Base-by-base conservation (phyloP, 2,329 filamentous ascomycete genomes). In the Diaporthe australafricana region DNA sequence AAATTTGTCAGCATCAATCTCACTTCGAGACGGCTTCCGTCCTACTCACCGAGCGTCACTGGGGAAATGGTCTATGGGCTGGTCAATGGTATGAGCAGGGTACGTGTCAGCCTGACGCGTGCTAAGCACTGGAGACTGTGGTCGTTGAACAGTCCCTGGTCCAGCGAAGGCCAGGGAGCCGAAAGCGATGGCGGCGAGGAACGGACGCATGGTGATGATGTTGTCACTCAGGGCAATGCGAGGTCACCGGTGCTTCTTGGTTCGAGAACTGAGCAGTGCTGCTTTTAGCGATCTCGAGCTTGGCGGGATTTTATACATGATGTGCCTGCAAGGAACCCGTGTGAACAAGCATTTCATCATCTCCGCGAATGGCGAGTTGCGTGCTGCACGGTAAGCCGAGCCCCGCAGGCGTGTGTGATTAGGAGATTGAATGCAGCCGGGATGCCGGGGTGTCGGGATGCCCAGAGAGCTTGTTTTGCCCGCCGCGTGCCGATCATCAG, bases 11-110 rank as follows among this genome's bases (percentile, higher is more conserved):
- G 45, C n/a, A 5, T 47, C 2, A 4, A 7, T 38, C 2, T n/a
- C 20, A 8, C 1, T 0, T 35, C 14, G 9, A 17, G n/a, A 12
- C 17, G 17, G n/a, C 14, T 16, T 6, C 17, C 32, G 27, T 40
- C 9, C 8, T 20, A 2, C 60, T 35, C 6, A 65, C 60, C 77
- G 77, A n/a, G 77, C 74, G 47, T 78, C 79, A n/a, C 82, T 71
- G 9, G 82, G 84, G 60, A 86, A 85, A 76, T 86, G 84, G 73
- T 86, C 84, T 74, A 86, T 84, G 77, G 83, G 77, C 74, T 80
- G 77, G 45, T 78, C 72, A 50, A 81, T 79, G 66, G 78, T 80
- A 60, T 80, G 70, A 16, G 74, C 72, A 16, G 74, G 70, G 65
- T 81, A 81, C 52, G 47, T 22, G 14, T 57, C 30, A 16, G 70